Percentiles rank a stretch among this genome's conserved stretches.
Conservation (phyloP, 73 alveolate species). For the Paramecium sonneborni region DNA sequence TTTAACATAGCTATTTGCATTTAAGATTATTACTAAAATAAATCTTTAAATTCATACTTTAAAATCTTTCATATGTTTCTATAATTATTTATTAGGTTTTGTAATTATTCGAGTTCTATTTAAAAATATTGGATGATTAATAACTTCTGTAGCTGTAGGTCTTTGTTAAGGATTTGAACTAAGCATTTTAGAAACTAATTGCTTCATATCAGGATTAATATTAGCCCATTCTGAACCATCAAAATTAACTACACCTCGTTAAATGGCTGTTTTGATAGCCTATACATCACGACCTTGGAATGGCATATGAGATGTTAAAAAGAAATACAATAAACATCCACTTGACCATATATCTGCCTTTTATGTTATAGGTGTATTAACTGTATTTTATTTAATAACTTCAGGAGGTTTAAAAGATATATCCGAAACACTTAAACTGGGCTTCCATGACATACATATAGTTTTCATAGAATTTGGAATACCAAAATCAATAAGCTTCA, state of each 20-base stretch:
- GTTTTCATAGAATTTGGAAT: not conserved
- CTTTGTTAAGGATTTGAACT: not conserved
- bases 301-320: conserved; percentile 41
- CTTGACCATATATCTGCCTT: conserved; percentile 36
- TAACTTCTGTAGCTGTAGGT: conserved; percentile 22
- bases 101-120: not conserved
- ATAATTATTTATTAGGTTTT: conserved; percentile 8
- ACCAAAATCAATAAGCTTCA: conserved; percentile 36
- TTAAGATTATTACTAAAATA: not conserved
- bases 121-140: not conserved
- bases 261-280: not conserved
- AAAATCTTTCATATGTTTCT: not conserved
- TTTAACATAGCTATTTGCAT: not conserved
- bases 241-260: conserved; percentile 24
- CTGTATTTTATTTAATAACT: not conserved
- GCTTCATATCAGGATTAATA: not conserved
- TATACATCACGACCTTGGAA: not conserved
- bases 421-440: not conserved
- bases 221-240: not conserved
- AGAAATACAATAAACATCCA: conserved; percentile 45
- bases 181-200: not conserved
- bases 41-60: not conserved
- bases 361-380: not conserved
- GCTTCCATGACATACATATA: not conserved
- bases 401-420: conserved; percentile 20